phyloP scores from a whole-genome alignment of 495 filamentous ascomycete species.

The Hypoxylon fragiforme region DNA sequence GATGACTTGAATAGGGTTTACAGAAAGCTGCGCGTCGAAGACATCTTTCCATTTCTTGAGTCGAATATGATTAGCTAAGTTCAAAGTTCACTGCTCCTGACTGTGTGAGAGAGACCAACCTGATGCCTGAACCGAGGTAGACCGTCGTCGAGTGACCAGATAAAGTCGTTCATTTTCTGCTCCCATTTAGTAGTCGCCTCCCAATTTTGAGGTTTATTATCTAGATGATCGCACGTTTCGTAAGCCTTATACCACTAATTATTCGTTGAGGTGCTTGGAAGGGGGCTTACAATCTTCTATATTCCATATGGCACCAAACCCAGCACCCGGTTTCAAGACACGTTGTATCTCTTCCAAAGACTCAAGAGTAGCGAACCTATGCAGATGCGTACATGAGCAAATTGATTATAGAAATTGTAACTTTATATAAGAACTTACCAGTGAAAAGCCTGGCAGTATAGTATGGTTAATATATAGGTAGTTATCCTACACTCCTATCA shows the following conservation, averaged over 20 bases:
- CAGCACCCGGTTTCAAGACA: conserved; percentile 53
- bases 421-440: conserved; percentile 46
- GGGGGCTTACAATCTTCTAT: conserved; percentile 61
- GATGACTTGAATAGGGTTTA: conserved; percentile 45
- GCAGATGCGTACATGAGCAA: not conserved
- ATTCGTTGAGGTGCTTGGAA: not conserved
- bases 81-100: not conserved
- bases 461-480: conserved; percentile 2
- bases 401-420: not conserved
- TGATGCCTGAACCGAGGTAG: conserved; percentile 57
- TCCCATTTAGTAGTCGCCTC: conserved; percentile 56
- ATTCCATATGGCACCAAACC: conserved; percentile 67
- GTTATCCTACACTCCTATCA: conserved; percentile 2
- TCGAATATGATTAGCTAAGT: conserved; percentile 3
- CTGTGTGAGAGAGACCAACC: conserved; percentile 12
- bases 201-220: conserved; percentile 56
- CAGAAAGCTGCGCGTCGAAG: conserved; percentile 54
- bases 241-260: too few species aligned
- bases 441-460: conserved; percentile 67
- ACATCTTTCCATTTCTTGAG: conserved; percentile 52
- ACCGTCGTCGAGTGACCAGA: conserved; percentile 52
- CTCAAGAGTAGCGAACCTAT: conserved; percentile 62
- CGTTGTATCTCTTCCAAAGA: conserved; percentile 62
- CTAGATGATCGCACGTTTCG: conserved; percentile 36
- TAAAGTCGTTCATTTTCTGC: conserved; percentile 54